These are phyloP conservation scores for Paramecium sexaurelia DNA, from an alignment of 73 alveolate genomes.

Conservation along the genomic window DNA sequence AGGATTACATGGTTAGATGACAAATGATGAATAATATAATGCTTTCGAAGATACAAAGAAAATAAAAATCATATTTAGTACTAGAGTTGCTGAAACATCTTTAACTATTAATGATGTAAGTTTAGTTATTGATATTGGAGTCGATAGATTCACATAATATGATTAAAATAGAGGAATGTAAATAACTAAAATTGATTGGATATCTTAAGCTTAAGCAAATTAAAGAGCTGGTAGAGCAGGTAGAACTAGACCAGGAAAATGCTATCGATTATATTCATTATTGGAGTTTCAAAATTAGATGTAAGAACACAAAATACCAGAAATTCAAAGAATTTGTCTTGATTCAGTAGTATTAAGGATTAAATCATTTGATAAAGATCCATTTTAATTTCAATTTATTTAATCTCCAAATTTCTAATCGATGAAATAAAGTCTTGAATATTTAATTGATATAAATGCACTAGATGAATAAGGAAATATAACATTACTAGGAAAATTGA, in stretches of 20 bases:
- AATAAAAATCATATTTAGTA: slow-evolving; percentile 96
- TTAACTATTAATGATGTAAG: slow-evolving; percentile 99
- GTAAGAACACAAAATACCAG: slow-evolving; percentile 97
- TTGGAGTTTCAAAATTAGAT: slow-evolving; percentile 88
- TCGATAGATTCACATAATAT: slow-evolving; percentile 96
- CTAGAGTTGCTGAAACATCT: slow-evolving; percentile 99
- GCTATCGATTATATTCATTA: slow-evolving; percentile 98
- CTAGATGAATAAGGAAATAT: slow-evolving; percentile 98
- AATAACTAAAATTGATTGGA: slow-evolving; percentile 95
- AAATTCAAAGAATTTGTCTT: slow-evolving; percentile 96
- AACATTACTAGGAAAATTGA: slow-evolving; percentile 95
- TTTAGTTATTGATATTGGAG: slow-evolving; percentile 99
- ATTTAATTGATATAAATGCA: slow-evolving; percentile 97
- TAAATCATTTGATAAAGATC: slow-evolving; percentile 92
- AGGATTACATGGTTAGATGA: slow-evolving; percentile 86
- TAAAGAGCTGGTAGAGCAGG: slow-evolving; percentile 99
- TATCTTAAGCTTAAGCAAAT: slow-evolving; percentile 98
- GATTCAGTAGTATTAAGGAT: slow-evolving; percentile 92
- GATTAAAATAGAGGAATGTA: slow-evolving; percentile 99
- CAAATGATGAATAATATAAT: slow-evolving; percentile 69
- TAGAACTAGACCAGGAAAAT: slow-evolving; percentile 99
- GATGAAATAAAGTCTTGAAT: slow-evolving; percentile 98
- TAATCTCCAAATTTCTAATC: slow-evolving; percentile 99
- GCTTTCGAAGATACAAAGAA: slow-evolving; percentile 94
- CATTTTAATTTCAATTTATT: slow-evolving; percentile 99